phyloP scores from a whole-genome alignment of 805 yeast genomes.

The Yarrowia porcina region DNA sequence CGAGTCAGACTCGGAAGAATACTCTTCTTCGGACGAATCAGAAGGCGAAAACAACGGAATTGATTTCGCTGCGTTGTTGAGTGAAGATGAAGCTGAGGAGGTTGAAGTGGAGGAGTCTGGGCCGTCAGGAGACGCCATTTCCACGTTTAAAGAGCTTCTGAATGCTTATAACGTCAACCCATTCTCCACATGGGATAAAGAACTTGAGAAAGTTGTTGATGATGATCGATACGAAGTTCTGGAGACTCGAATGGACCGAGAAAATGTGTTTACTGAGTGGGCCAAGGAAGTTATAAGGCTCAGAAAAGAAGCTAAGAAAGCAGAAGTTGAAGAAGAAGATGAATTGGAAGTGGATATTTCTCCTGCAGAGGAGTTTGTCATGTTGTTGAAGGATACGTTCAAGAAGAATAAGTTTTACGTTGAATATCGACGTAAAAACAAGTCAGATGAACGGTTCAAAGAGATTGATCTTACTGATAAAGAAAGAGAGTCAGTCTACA shows the following conservation, averaged over 20 bases:
- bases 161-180: conserved; percentile 42
- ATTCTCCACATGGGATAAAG: conserved; percentile 48
- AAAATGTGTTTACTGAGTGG: conserved; percentile 49
- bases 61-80: conserved; percentile 9
- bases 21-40: conserved; percentile 2
- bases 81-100: conserved; percentile 31
- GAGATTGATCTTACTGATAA: conserved; percentile 37
- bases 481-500: conserved; percentile 42
- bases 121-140: not conserved
- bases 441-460: conserved; percentile 34
- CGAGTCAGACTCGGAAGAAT: conserved; percentile 13
- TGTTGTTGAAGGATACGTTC: conserved; percentile 35
- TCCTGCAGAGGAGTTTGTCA: conserved; percentile 34
- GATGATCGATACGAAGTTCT: conserved; percentile 45
- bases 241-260: conserved; percentile 40
- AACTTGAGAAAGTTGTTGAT: conserved; percentile 42
- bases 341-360: conserved; percentile 11
- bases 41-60: conserved; percentile 15
- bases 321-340: not conserved
- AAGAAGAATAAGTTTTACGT: conserved; percentile 37
- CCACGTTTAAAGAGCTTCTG: conserved; percentile 41
- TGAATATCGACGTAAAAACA: conserved; percentile 43
- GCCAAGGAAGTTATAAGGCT: conserved; percentile 30
- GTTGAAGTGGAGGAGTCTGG: conserved; percentile 26
- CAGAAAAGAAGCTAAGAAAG: conserved; percentile 22